Conservation (phyloP, 768 basidiomycete genomes). For the Calocybe indica region DNA sequence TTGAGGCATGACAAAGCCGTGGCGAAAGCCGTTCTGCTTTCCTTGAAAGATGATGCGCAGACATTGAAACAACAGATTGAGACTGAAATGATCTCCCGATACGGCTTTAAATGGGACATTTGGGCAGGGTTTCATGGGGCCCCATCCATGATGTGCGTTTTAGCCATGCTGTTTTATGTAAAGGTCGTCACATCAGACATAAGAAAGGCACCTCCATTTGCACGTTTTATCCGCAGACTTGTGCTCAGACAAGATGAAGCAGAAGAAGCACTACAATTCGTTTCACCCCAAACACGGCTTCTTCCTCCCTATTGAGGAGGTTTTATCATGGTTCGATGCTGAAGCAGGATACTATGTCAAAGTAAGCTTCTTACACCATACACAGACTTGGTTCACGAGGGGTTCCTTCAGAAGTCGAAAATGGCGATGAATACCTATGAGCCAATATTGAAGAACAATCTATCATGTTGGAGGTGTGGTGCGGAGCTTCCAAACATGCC, state of each 20-base stretch:
- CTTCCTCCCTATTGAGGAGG: conserved; percentile 72
- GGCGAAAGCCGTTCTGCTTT: conserved; percentile 48
- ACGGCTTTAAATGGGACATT: conserved; percentile 71
- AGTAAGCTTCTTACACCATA: conserved; percentile 29
- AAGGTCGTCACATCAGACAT: background rate
- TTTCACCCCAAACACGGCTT: conserved; percentile 84
- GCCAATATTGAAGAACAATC: conserved; percentile 55
- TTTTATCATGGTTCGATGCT: conserved; percentile 78
- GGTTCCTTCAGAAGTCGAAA: conserved; percentile 39
- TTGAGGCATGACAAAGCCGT: conserved; percentile 45
- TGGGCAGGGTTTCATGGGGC: conserved; percentile 82
- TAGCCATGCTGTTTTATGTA: background rate
- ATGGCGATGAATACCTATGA: conserved; percentile 54
- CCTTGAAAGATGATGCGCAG: conserved; percentile 51
- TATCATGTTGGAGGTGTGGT: conserved; percentile 70
- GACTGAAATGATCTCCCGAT: conserved; percentile 73
- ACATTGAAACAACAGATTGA: conserved; percentile 55
- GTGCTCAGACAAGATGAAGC: conserved; percentile 63
- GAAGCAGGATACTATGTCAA: conserved; percentile 46
- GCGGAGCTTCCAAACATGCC: conserved; percentile 66
- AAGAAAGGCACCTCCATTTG: conserved; percentile 67
- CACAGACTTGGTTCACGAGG: background rate
- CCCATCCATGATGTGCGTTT: conserved; percentile 79
- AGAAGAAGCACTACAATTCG: conserved; percentile 88
- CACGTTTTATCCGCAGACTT: conserved; percentile 84